Conservation (phyloP, 306 rosid genomes). For the Rosa persica region DNA sequence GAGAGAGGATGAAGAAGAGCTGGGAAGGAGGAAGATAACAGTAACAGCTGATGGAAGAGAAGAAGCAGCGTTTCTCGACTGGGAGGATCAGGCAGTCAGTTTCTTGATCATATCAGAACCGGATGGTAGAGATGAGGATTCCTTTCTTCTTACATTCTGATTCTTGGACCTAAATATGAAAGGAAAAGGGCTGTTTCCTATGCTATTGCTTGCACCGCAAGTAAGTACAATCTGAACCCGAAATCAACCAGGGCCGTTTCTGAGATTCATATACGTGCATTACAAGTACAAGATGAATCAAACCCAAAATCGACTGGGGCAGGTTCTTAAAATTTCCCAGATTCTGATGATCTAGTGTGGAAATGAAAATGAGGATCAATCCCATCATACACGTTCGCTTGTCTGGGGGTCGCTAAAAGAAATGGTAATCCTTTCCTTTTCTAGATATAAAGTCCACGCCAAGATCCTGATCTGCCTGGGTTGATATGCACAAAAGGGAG, state of each 20-base stretch:
- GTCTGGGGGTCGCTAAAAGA: not conserved
- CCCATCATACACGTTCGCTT: not conserved
- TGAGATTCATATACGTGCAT: not conserved
- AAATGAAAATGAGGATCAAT: not conserved
- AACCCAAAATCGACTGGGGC: not conserved
- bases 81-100: not conserved
- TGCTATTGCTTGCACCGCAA: not conserved
- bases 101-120: not conserved
- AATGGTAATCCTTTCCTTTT: not conserved
- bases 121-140: not conserved
- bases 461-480: not conserved
- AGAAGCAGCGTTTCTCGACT: not conserved
- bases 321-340: not conserved
- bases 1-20: not conserved
- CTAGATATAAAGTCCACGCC: not conserved
- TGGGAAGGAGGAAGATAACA: not conserved
- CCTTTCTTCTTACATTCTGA: not conserved
- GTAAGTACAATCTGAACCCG: not conserved
- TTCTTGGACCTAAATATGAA: not conserved
- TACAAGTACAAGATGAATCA: not conserved
- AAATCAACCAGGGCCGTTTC: not conserved
- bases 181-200: not conserved
- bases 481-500: not conserved
- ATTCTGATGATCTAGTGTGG: not conserved
- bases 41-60: not conserved